phyloP scores from a whole-genome alignment of 169 alveolate species.

The Plasmodium sp. region DNA sequence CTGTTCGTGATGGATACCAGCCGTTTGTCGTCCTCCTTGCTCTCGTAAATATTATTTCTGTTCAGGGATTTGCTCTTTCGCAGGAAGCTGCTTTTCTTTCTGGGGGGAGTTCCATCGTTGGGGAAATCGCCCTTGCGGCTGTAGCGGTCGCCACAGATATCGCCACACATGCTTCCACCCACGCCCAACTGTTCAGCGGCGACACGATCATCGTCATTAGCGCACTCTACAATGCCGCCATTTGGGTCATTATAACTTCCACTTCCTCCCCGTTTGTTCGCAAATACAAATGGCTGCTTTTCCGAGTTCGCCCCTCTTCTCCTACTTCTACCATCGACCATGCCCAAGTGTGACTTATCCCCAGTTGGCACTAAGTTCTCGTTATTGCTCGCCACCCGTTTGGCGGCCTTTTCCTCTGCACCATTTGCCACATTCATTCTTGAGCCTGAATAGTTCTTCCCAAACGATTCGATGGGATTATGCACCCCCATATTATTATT shows the following conservation, averaged over 20 bases:
- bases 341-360: not conserved
- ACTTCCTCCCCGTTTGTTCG: not conserved
- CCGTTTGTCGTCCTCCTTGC: not conserved
- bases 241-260: not conserved
- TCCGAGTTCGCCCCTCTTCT: slow-evolving; percentile 13
- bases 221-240: not conserved
- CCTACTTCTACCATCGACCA: not conserved
- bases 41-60: slow-evolving; percentile 25
- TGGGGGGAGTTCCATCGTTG: not conserved
- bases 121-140: not conserved
- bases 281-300: not conserved
- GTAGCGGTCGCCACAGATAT: not conserved
- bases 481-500: not conserved
- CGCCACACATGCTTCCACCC: not conserved
- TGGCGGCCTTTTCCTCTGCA: not conserved
- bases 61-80: slow-evolving; percentile 60
- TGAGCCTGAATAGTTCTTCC: slow-evolving; percentile 9
- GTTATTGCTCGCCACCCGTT: not conserved
- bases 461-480: not conserved
- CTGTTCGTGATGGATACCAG: slow-evolving; percentile 1
- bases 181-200: not conserved
- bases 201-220: not conserved
- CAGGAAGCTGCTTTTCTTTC: slow-evolving; percentile 5
- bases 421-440: slow-evolving; percentile 1
- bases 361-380: not conserved